phyloP scores from a whole-genome alignment of 345 rosid genomes.

The Cochlearia excelsa region DNA sequence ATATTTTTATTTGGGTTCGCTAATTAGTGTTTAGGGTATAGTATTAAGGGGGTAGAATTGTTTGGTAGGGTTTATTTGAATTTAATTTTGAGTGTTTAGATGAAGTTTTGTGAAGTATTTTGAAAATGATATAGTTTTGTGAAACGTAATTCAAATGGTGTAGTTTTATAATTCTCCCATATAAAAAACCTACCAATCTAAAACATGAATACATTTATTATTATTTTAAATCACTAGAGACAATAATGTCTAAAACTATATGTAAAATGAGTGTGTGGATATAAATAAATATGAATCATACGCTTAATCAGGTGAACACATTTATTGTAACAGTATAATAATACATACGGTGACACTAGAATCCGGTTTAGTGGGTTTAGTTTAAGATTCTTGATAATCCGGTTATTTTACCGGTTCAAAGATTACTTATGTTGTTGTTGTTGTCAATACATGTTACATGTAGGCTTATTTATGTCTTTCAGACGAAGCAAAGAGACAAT shows the following conservation, averaged over 20 bases:
- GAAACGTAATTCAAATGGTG: no score
- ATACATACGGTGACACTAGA: not conserved
- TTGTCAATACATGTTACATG: not conserved
- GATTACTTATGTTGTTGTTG: not conserved
- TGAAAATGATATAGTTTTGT: no score
- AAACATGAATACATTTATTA: constrained; percentile 13
- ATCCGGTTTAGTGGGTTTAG: constrained; percentile 9
- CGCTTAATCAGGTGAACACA: constrained; percentile 6
- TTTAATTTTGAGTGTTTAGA: no score
- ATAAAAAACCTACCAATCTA: not conserved
- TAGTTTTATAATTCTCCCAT: no score
- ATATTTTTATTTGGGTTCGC: no score
- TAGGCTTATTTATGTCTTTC: constrained; percentile 80
- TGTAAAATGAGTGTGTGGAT: constrained; percentile 7
- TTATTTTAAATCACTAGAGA: not conserved
- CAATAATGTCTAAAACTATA: not conserved
- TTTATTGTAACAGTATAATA: no score
- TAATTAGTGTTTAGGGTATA: no score
- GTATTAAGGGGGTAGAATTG: no score
- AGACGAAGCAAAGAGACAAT: constrained; percentile 51
- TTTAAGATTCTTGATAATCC: not conserved
- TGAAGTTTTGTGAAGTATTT: no score
- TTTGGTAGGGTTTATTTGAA: no score
- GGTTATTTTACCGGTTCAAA: constrained; percentile 12
- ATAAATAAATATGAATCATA: constrained; percentile 1